Conservation (phyloP, 495 filamentous ascomycete species). For the Rhypophila decipiens region DNA sequence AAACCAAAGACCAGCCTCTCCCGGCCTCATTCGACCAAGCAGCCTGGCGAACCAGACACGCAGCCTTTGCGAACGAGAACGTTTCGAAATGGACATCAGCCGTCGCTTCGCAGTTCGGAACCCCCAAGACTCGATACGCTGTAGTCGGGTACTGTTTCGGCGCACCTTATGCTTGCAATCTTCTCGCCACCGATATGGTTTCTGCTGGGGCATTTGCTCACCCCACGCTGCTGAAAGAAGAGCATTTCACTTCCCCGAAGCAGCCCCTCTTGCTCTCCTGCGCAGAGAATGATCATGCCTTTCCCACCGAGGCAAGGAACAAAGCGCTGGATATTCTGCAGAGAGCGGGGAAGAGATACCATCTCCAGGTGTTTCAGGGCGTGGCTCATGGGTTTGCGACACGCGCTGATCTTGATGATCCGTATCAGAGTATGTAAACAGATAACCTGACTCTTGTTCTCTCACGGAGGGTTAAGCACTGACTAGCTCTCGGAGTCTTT, state of each 20-base stretch:
- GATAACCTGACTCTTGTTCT: not conserved
- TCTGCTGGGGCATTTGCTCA: slow-evolving; percentile 37
- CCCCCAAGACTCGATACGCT: slow-evolving; percentile 22
- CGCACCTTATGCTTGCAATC: slow-evolving; percentile 32
- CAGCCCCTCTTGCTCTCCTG: slow-evolving; percentile 22
- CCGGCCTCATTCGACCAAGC: slow-evolving; percentile 28
- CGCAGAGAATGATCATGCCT: slow-evolving; percentile 55
- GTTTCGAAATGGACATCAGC: slow-evolving; percentile 30
- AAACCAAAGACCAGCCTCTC: slow-evolving; percentile 24
- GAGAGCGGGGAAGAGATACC: slow-evolving; percentile 49
- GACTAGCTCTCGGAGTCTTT: not conserved
- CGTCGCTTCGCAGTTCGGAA: slow-evolving; percentile 26
- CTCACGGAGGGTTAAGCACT: not conserved
- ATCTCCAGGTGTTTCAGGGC: slow-evolving; percentile 57
- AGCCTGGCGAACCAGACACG: slow-evolving; percentile 36
- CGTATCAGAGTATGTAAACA: slow-evolving; percentile 18
- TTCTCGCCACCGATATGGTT: slow-evolving; percentile 19
- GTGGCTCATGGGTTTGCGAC: slow-evolving; percentile 62
- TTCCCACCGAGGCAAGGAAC: slow-evolving; percentile 51
- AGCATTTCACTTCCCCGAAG: slow-evolving; percentile 26
- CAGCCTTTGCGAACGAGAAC: slow-evolving; percentile 21
- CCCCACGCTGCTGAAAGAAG: slow-evolving; percentile 32
- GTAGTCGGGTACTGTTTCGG: slow-evolving; percentile 40
- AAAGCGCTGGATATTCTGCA: slow-evolving; percentile 54
- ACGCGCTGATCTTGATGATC: slow-evolving; percentile 47